A percentile compares a stretch with the other conserved stretches of the same genome.
phyloP scores from a whole-genome alignment of 306 rosid genomes.

The Cucumis cinereus region DNA sequence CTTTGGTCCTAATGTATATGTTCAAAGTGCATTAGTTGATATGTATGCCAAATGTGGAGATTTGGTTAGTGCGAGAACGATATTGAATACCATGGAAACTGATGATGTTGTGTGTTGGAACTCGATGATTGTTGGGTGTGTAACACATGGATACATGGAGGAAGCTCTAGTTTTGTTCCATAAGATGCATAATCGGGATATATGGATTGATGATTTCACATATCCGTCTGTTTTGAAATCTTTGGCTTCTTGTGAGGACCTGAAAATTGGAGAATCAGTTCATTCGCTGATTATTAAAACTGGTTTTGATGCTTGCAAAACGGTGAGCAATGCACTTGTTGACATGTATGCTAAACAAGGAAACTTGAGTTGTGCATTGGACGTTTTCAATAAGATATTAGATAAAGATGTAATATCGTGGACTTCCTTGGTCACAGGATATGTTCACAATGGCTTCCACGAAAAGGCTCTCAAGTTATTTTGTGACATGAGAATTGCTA shows the following conservation, averaged over 20 bases:
- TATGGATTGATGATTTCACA: constrained; percentile 67
- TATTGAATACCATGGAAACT: constrained; percentile 46
- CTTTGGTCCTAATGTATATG: constrained; percentile 52
- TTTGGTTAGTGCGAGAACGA: constrained; percentile 33
- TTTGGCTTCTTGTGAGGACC: constrained; percentile 26
- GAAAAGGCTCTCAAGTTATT: constrained; percentile 51
- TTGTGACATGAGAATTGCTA: constrained; percentile 55
- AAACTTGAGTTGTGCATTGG: constrained; percentile 35
- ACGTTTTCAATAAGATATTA: constrained; percentile 39
- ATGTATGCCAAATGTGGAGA: constrained; percentile 82
- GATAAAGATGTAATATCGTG: constrained; percentile 83
- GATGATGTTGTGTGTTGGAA: constrained; percentile 76
- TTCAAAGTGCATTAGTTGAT: constrained; percentile 75
- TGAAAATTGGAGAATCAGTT: constrained; percentile 26
- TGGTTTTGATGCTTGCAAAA: constrained; percentile 57
- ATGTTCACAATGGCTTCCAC: constrained; percentile 50
- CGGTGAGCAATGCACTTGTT: constrained; percentile 70
- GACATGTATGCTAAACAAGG: constrained; percentile 75
- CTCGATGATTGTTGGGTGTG: constrained; percentile 82
- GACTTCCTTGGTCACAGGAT: constrained; percentile 86
- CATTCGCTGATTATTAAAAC: constrained; percentile 59
- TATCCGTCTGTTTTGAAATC: constrained; percentile 72
- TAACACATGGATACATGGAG: constrained; percentile 39
- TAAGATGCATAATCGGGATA: constrained; percentile 52
- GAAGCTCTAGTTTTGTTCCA: constrained; percentile 58